These are phyloP conservation scores for Phylloporus sp. DNA, from an alignment of 768 basidiomycete species.

Conservation along the genomic window DNA sequence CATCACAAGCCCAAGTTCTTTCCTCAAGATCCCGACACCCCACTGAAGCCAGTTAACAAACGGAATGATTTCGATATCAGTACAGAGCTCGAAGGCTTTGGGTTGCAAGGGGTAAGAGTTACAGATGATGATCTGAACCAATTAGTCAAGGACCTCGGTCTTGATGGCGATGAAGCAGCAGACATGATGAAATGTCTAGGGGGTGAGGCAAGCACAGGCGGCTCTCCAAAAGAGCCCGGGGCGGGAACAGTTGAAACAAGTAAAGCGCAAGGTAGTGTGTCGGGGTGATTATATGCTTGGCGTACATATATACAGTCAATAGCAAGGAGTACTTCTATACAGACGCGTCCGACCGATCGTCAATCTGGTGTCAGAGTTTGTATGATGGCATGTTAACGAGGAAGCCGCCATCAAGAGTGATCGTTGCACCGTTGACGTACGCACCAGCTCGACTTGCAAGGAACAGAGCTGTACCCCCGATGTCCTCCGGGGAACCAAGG, in stretches of 20 bases:
- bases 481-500: conserved; percentile 60
- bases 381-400: conserved; percentile 37
- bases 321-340: not conserved
- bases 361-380: conserved; percentile 25
- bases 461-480: conserved; percentile 59
- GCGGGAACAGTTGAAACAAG: not conserved
- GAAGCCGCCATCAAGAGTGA: conserved; percentile 57
- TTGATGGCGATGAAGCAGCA: conserved; percentile 71
- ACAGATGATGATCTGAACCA: conserved; percentile 70
- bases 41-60: conserved; percentile 55
- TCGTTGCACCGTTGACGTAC: conserved; percentile 60
- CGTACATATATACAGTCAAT: conserved; percentile 7
- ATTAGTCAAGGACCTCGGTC: conserved; percentile 69
- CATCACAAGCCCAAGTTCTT: conserved; percentile 57
- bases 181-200: conserved; percentile 66
- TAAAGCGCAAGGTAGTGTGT: not conserved
- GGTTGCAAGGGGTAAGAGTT: conserved; percentile 71
- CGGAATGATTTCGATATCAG: conserved; percentile 58
- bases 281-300: not conserved
- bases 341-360: not conserved
- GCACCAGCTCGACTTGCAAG: conserved; percentile 55
- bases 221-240: conserved; percentile 8
- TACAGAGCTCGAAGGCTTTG: conserved; percentile 62
- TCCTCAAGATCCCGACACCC: conserved; percentile 39
- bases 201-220: conserved; percentile 20